phyloP scores from a whole-genome alignment of 108 stramenopile genomes.

The Chaetoceros tenuissimus region DNA sequence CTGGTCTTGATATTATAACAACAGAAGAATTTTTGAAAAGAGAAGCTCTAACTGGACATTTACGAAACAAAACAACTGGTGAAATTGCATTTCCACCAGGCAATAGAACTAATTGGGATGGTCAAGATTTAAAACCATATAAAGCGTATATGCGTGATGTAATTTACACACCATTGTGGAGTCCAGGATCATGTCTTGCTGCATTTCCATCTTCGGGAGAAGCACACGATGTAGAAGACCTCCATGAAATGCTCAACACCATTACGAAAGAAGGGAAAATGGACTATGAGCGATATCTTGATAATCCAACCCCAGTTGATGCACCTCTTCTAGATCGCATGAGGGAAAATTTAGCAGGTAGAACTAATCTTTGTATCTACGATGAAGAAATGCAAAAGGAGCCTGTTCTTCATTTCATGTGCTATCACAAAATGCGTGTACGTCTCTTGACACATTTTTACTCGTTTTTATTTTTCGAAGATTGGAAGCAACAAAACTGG shows the following conservation, averaged over 20 bases:
- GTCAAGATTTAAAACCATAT: slow-evolving; percentile 24
- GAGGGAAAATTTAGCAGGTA: slow-evolving; percentile 46
- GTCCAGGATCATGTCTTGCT: slow-evolving; percentile 43
- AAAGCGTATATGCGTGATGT: slow-evolving; percentile 48
- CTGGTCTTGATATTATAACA: slow-evolving; percentile 65
- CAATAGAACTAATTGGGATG: slow-evolving; percentile 70
- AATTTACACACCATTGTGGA: slow-evolving; percentile 39
- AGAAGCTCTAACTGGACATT: slow-evolving; percentile 40
- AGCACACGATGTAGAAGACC: slow-evolving; percentile 25
- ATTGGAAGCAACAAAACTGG: slow-evolving; percentile 76
- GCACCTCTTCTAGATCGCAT: slow-evolving; percentile 51
- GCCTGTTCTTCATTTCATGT: slow-evolving; percentile 68
- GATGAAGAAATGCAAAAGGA: slow-evolving; percentile 56
- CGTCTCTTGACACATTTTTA: slow-evolving; percentile 87
- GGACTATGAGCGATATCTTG: slow-evolving; percentile 12
- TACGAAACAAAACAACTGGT: slow-evolving; percentile 36
- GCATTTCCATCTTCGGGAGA: slow-evolving; percentile 61
- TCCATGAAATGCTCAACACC: slow-evolving; percentile 31
- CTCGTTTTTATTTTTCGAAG: slow-evolving; percentile 86
- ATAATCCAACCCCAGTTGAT: slow-evolving; percentile 61
- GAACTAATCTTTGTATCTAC: slow-evolving; percentile 50
- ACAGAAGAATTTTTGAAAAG: slow-evolving; percentile 62
- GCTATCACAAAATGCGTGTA: slow-evolving; percentile 41
- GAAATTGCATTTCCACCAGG: slow-evolving; percentile 50
- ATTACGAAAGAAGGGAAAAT: slow-evolving; percentile 15